These are phyloP conservation scores for Babjeviella inositovora DNA, from an alignment of 805 yeast genomes.

Conservation along the genomic window DNA sequence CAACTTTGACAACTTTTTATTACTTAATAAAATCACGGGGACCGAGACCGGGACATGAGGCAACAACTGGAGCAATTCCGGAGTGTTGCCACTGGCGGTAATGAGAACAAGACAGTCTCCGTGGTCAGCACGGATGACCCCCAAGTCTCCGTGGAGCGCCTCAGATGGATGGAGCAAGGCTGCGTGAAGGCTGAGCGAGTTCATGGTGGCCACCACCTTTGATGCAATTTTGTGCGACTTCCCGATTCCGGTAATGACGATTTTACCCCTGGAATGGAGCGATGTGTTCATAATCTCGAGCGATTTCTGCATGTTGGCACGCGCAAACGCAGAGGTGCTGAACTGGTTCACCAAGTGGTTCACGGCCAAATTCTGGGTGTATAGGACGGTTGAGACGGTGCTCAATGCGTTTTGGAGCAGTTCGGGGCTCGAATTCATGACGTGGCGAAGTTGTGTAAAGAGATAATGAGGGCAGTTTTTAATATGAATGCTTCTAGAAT, in stretches of 20 bases:
- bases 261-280: constrained; percentile 39
- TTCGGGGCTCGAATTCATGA: no score
- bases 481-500: no score
- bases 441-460: no score
- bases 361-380: no score
- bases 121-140: constrained; percentile 37
- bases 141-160: constrained; percentile 85
- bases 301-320: constrained; percentile 4
- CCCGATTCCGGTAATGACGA: constrained; percentile 73
- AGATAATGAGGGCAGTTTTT: no score
- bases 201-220: constrained; percentile 69
- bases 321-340: no score
- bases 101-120: constrained; percentile 48
- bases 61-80: constrained; percentile 45
- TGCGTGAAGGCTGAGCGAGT: constrained; percentile 60
- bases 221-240: constrained; percentile 68
- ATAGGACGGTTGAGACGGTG: no score
- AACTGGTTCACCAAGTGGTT: no score
- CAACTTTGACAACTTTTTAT: constrained; percentile 38
- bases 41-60: constrained; percentile 38
- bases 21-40: constrained; percentile 49
- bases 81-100: constrained; percentile 73
- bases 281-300: no score
- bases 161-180: constrained; percentile 67
- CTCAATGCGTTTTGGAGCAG: no score